Evolutionary conservation across 1,284 basidiomycete species (phyloP).

Genomic region (Irpex lacteus): DNA sequence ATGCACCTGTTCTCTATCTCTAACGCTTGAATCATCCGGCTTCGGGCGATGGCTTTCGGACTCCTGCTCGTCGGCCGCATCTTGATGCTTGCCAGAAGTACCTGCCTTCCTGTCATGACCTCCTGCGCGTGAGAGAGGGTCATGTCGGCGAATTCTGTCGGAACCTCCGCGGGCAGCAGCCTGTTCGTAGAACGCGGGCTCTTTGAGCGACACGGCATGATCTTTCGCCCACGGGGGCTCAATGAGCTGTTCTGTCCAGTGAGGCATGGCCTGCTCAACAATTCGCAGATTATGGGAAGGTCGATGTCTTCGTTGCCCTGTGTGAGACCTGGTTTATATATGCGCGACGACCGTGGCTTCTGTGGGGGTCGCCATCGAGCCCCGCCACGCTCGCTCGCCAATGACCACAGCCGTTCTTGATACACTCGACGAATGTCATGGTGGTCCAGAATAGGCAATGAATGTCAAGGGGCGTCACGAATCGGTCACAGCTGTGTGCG

Average conservation of each 20-base stretch:
- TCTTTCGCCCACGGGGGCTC: constrained; percentile 10
- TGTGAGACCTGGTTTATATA: background rate
- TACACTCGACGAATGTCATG: background rate
- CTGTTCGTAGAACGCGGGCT: background rate
- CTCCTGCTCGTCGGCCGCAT: background rate
- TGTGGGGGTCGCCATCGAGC: background rate
- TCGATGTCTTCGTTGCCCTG: background rate
- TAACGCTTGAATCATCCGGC: background rate
- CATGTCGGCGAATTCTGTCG: constrained; percentile 6
- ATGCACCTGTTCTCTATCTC: background rate
- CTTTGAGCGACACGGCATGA: constrained; percentile 1
- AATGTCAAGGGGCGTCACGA: background rate
- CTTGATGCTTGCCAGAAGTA: constrained; percentile 2
- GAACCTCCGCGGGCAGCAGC: constrained; percentile 2
- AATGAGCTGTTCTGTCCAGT: constrained; percentile 4
- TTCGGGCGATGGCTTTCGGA: background rate
- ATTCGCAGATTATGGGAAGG: background rate
- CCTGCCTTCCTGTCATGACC: constrained; percentile 8
- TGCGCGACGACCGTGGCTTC: background rate
- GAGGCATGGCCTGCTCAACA: background rate
- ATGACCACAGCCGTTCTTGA: background rate
- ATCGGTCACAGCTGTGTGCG: background rate
- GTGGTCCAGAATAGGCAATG: background rate
- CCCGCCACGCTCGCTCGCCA: background rate
- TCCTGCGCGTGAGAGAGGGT: constrained; percentile 4